Evolutionary conservation across 805 yeast genomes (phyloP), one percentile per base, ranked within the genome.

Genomic region (Kodamaea hsintzibuensis): DNA sequence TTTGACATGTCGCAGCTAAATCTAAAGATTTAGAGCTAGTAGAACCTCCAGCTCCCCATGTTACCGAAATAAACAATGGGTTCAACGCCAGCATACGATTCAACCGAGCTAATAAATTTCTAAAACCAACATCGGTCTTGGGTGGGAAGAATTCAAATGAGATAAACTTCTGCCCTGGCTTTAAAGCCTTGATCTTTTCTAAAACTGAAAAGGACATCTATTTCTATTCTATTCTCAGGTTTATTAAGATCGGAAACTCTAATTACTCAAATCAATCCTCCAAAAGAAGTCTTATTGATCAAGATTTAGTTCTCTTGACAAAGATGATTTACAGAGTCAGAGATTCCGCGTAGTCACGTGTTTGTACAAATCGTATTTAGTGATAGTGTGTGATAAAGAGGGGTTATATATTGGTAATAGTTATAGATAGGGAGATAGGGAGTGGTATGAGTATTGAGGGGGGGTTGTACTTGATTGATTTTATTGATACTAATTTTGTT

Each of bases 41-140:
- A 4, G 96, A 85, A 2, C 99, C 99, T 42, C 98, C 98, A 4
- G 99, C 98, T 35, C 98, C 99, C 98, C 98, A 95, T 0, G 99
- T 95, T 12, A 95, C 88, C 2, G 97, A 90, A 52, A 93, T 86
- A 67, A 95, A 96, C 13, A 87, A 74, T 2, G 98, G 98, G 53
- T 91, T 92, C 57, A 95, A 73, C 2, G 88, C 87, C 58, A 89
- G 84, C 92, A 95, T 87, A 64, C 99, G 85, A 63, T 83, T 84
- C 72, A 95, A 82, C 70, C 99, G 87, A 27, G 92, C 91, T 49
- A 89, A 76, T 57, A 95, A 74, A 71, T 95, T 95, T 58, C 88
- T 80, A 67, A 88, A 81, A 60, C 98, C 99, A 64, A 84, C 76
- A 64, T 89, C 92, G 0, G 99, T 95, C 71, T 95, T 91, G 19